Percentiles rank a stretch among this genome's conserved stretches.
phyloP scores from a whole-genome alignment of 305 asterid genomes.

The Galium porrigens region DNA sequence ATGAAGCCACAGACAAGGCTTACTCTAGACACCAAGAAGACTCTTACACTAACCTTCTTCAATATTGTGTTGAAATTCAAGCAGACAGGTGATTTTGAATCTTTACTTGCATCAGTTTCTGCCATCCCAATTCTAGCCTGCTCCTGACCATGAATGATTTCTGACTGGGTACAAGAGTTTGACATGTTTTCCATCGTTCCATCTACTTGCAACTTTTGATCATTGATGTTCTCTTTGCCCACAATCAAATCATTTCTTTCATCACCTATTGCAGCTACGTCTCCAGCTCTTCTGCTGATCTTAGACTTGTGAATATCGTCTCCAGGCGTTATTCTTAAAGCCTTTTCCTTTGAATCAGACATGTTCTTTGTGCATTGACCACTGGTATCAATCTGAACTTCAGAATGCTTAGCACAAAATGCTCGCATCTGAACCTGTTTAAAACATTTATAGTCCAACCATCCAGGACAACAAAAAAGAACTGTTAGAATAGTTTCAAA shows the following conservation, averaged over 20 bases:
- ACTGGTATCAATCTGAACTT: constrained; percentile 31
- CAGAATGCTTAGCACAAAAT: constrained; percentile 87
- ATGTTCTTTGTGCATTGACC: constrained; percentile 30
- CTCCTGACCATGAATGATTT: constrained; percentile 28
- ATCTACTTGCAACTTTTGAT: constrained; percentile 26
- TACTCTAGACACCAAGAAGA: background rate
- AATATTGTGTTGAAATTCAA: constrained; percentile 38
- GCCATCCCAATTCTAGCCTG: constrained; percentile 23
- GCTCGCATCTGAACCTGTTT: constrained; percentile 88
- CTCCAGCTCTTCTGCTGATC: constrained; percentile 26
- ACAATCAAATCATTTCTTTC: constrained; percentile 25
- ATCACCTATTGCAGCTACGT: constrained; percentile 20
- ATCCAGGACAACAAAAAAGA: background rate
- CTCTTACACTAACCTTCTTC: constrained; percentile 46
- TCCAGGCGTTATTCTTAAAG: constrained; percentile 10
- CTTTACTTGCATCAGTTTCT: constrained; percentile 26
- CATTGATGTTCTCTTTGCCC: constrained; percentile 31
- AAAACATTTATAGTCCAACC: background rate
- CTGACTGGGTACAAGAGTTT: constrained; percentile 31
- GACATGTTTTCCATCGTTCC: constrained; percentile 23
- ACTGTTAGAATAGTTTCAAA: background rate
- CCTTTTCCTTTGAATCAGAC: constrained; percentile 26
- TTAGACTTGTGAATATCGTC: constrained; percentile 23
- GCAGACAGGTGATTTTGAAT: constrained; percentile 23
- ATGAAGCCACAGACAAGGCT: background rate